Base-by-base conservation (phyloP, 805 yeast genomes). In the Saturnispora zaruensis region DNA sequence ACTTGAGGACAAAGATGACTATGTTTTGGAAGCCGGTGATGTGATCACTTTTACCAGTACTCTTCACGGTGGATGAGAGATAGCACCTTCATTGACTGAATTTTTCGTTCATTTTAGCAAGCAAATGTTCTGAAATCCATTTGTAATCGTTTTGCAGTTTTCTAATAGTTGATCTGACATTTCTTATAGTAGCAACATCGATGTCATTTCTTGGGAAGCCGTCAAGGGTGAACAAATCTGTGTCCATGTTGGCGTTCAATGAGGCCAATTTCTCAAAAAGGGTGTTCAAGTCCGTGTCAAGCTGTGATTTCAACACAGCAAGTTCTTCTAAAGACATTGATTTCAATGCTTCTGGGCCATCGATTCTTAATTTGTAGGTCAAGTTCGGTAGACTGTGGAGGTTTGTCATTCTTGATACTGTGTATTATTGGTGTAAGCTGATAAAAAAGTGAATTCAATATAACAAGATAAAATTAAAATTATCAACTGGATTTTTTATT, bases 191-290 rank as follows among this genome's bases (percentile, higher is more conserved):
- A 2, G 88, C 78, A 4, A 91, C 84, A 59, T 91, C 95, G 25
- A 91, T 74, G 60, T 91, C 97, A 16, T 71, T 64, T 41, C 97
- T 69, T 0, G 99, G 99, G 58, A 78, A 91, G 20, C 97, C 96
- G 59, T 91, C 96, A 0, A 59, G 51, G 0, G 84, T 78, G 2
- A 86, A 66, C 51, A 91, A 65, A 0, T 80, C 71, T 1, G 90
- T 81, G 23, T 74, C 64, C 87, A 87, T 81, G 55, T 77, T 81
- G 1, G 58, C 60, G 11, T 55, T 44, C 6, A 47, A 26, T 51
- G 66, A 54, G 6, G 58, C 54, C 24, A 86, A 68, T 13, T 70
- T 59, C 28, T 69, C 75, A 53, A 74, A 71, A 41, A 80, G 60
- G 5, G 56, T 58, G 30, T 57, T 58, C 23, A 79, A 54, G 51